A percentile compares a stretch with the other conserved stretches of the same genome.
Conservation (phyloP, 208 protist genomes). For the Vickermania spadyakhi region DNA sequence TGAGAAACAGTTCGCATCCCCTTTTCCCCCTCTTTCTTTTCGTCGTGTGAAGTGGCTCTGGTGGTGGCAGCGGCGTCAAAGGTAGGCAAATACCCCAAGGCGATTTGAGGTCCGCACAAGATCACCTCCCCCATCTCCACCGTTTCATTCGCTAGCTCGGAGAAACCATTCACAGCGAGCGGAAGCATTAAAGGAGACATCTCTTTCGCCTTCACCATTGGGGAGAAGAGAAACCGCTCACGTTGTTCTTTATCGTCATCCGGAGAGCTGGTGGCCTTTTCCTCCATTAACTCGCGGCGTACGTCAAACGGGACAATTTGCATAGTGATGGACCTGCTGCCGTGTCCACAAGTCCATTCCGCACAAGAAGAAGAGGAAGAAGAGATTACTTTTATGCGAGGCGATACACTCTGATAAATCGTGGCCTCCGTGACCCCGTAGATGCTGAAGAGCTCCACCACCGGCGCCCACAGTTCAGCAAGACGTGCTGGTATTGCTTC, state of each 20-base stretch:
- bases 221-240: too few relatives aligned
- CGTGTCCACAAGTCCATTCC: conserved; percentile 22
- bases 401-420: conserved; percentile 35
- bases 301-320: conserved; percentile 12
- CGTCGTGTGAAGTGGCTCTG: too few relatives aligned
- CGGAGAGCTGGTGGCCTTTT: too few relatives aligned
- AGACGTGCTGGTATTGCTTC: conserved; percentile 29
- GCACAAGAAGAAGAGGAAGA: conserved; percentile 5
- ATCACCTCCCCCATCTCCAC: conserved; percentile 5
- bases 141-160: neutral
- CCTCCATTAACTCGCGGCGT: neutral
- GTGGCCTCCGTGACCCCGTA: conserved; percentile 65
- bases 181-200: too few relatives aligned
- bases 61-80: too few relatives aligned
- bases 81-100: conserved; percentile 23
- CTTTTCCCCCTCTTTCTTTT: too few relatives aligned
- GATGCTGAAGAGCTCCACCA: conserved; percentile 42
- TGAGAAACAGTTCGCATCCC: too few relatives aligned
- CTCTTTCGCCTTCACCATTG: too few relatives aligned
- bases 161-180: too few relatives aligned
- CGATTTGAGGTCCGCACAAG: conserved; percentile 35
- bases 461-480: conserved; percentile 18
- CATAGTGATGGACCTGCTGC: too few relatives aligned
- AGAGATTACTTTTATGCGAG: too few relatives aligned
- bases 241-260: too few relatives aligned